A percentile compares a stretch with the other conserved stretches of the same genome.
phyloP scores from a whole-genome alignment of 2,329 filamentous ascomycete genomes.

The Neonectria faginata region DNA sequence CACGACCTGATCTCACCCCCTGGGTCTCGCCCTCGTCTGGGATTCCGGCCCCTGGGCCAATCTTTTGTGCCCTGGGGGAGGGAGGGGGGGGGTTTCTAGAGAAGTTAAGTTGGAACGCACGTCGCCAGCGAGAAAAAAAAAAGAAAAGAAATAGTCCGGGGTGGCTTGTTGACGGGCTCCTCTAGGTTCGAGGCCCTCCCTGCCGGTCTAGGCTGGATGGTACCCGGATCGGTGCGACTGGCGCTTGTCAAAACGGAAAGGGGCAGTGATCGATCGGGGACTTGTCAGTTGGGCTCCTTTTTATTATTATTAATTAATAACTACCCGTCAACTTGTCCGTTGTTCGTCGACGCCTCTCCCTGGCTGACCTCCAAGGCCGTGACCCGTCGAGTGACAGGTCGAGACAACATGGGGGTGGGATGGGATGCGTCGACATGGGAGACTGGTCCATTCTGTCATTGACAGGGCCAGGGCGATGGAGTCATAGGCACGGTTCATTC shows the following conservation, averaged over 20 bases:
- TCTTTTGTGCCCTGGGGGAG: slow-evolving; percentile 10
- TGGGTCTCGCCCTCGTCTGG: not conserved
- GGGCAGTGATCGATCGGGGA: slow-evolving; percentile 20
- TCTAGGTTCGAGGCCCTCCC: slow-evolving; percentile 11
- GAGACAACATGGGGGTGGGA: slow-evolving; percentile 16
- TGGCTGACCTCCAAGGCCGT: not conserved
- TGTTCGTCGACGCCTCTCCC: not conserved
- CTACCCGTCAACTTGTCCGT: not conserved
- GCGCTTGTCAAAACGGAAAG: slow-evolving; percentile 28
- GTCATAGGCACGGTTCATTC: slow-evolving; percentile 31
- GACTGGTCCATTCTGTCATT: slow-evolving; percentile 20
- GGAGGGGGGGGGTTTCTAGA: not conserved
- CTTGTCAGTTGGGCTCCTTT: slow-evolving; percentile 9
- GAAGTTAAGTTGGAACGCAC: not conserved
- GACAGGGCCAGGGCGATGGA: slow-evolving; percentile 7
- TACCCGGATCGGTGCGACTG: slow-evolving; percentile 20
- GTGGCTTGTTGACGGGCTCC: slow-evolving; percentile 22
- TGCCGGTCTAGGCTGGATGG: slow-evolving; percentile 4
- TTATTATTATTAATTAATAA: slow-evolving; percentile 1
- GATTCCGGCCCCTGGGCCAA: slow-evolving; percentile 10
- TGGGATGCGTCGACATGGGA: slow-evolving; percentile 8
- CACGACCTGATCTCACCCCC: slow-evolving; percentile 16
- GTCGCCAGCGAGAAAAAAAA: not conserved
- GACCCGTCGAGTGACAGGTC: slow-evolving; percentile 15
- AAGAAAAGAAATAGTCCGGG: slow-evolving; percentile 13